phyloP scores from a whole-genome alignment of 2,329 filamentous ascomycete species.

The Passalora sequoiae region DNA sequence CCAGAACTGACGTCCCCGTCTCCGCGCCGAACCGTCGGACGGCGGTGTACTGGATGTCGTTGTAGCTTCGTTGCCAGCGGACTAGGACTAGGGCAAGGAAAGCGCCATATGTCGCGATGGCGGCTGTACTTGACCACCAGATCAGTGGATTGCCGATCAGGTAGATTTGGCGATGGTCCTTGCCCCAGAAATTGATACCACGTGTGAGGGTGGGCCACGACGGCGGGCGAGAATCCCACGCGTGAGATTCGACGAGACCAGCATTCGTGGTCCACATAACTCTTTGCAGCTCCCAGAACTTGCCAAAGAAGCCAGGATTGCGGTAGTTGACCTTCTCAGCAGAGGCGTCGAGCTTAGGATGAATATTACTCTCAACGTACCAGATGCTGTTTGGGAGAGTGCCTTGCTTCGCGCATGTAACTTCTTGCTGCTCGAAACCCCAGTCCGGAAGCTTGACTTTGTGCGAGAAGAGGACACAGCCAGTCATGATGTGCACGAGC shows the following conservation, averaged over 20 bases:
- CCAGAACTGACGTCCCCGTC: conserved; percentile 80
- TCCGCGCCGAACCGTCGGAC: conserved; percentile 99
- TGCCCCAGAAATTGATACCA: conserved; percentile 99
- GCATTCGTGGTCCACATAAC: conserved; percentile 99
- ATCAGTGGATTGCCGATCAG: conserved; percentile 90
- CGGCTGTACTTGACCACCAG: conserved; percentile 83
- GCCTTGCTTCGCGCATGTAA: conserved; percentile 89
- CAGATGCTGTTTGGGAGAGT: conserved; percentile 94
- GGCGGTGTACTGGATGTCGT: conserved; percentile 72
- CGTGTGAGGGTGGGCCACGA: conserved; percentile 89
- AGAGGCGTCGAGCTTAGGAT: conserved; percentile 66
- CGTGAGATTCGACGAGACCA: conserved; percentile 89
- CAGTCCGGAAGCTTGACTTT: conserved; percentile 98
- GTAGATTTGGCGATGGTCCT: conserved; percentile 89
- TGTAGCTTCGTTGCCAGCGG: conserved; percentile 89
- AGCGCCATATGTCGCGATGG: conserved; percentile 67
- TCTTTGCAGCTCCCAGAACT: conserved; percentile 94
- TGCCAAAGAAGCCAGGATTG: conserved; percentile 90
- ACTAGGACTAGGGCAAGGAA: conserved; percentile 87
- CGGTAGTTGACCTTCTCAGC: conserved; percentile 95
- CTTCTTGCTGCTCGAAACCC: conserved; percentile 97
- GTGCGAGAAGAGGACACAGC: conserved; percentile 93
- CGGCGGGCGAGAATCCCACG: conserved; percentile 91
- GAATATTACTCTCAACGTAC: conserved; percentile 90
- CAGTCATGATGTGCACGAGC: conserved; percentile 93